phyloP scores from a whole-genome alignment of 192 early-diverging fungal genomes.

The Gaertneriomyces sp. region DNA sequence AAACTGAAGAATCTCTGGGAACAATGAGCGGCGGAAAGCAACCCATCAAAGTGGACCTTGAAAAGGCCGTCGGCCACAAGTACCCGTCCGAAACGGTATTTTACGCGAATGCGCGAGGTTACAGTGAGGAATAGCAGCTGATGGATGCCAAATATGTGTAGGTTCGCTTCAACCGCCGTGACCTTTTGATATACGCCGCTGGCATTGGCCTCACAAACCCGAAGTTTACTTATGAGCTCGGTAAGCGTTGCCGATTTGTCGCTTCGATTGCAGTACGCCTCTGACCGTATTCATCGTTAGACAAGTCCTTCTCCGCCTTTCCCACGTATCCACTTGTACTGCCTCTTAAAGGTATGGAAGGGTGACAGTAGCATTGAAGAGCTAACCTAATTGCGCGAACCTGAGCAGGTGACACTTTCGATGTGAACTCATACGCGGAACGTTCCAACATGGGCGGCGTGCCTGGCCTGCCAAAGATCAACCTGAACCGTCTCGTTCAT shows the following conservation, averaged over 20 bases:
- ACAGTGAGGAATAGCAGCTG: background rate
- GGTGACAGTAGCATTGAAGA: slow-evolving; percentile 14
- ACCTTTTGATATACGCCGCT: slow-evolving; percentile 71
- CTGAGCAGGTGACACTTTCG: slow-evolving; percentile 45
- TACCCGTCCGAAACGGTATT: slow-evolving; percentile 39
- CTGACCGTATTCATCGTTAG: slow-evolving; percentile 13
- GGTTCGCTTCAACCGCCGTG: slow-evolving; percentile 61
- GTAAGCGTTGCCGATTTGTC: slow-evolving; percentile 6
- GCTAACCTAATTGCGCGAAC: slow-evolving; percentile 6
- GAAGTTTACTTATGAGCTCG: slow-evolving; percentile 64
- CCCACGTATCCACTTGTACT: slow-evolving; percentile 71
- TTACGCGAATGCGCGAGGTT: slow-evolving; percentile 2
- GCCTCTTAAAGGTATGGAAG: slow-evolving; percentile 49
- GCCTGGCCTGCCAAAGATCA: slow-evolving; percentile 61
- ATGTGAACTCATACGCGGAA: slow-evolving; percentile 58
- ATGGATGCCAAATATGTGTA: background rate
- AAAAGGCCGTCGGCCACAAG: slow-evolving; percentile 55
- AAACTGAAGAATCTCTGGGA: background rate
- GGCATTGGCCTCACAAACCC: slow-evolving; percentile 65
- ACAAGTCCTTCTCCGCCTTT: slow-evolving; percentile 60
- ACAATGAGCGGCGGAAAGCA: slow-evolving; percentile 17
- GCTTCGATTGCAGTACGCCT: background rate
- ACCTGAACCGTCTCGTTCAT: slow-evolving; percentile 69
- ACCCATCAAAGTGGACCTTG: slow-evolving; percentile 42
- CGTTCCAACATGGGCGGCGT: slow-evolving; percentile 23